Evolutionary conservation across 148 eudicot genomes (phyloP).

Genomic region (Rhododendron kiyosumense): DNA sequence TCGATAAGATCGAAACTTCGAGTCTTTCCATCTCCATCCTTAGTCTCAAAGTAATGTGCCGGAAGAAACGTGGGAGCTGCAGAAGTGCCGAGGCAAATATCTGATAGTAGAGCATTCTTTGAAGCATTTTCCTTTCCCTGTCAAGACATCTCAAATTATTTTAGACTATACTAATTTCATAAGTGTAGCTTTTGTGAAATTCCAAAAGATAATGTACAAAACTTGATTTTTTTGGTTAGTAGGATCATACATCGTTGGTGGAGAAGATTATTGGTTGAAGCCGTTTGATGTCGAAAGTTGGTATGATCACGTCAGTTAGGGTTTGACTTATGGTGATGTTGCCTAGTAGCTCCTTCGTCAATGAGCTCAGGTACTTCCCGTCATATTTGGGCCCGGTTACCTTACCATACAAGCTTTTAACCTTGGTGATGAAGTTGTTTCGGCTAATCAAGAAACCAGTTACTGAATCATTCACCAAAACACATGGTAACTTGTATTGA

Average conservation of each 20-base stretch:
- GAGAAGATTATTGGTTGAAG: slow-evolving; percentile 40
- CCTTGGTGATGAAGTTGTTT: slow-evolving; percentile 15
- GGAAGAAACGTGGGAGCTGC: slow-evolving; percentile 49
- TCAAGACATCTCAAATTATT: neutral
- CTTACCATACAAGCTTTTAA: slow-evolving; percentile 5
- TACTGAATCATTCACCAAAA: neutral
- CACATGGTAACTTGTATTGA: neutral
- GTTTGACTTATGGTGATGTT: slow-evolving; percentile 23
- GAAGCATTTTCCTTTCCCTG: slow-evolving; percentile 22
- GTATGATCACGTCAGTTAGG: slow-evolving; percentile 31
- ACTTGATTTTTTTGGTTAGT: neutral
- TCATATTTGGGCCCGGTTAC: slow-evolving; percentile 33
- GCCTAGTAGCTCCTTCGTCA: slow-evolving; percentile 19
- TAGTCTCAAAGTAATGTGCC: slow-evolving; percentile 34
- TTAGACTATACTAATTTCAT: neutral
- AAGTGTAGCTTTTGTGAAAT: neutral
- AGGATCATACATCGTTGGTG: slow-evolving; percentile 24
- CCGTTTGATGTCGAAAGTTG: slow-evolving; percentile 39
- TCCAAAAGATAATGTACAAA: neutral
- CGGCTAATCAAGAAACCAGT: slow-evolving; percentile 20
- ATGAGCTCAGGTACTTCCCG: slow-evolving; percentile 30
- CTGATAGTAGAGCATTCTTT: slow-evolving; percentile 35
- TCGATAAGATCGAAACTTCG: slow-evolving; percentile 38
- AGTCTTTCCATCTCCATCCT: slow-evolving; percentile 18
- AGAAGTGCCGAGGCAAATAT: slow-evolving; percentile 40